A percentile compares a stretch with the other conserved stretches of the same genome.
phyloP scores from a whole-genome alignment of 345 rosid genomes.

The Pistacia vera region DNA sequence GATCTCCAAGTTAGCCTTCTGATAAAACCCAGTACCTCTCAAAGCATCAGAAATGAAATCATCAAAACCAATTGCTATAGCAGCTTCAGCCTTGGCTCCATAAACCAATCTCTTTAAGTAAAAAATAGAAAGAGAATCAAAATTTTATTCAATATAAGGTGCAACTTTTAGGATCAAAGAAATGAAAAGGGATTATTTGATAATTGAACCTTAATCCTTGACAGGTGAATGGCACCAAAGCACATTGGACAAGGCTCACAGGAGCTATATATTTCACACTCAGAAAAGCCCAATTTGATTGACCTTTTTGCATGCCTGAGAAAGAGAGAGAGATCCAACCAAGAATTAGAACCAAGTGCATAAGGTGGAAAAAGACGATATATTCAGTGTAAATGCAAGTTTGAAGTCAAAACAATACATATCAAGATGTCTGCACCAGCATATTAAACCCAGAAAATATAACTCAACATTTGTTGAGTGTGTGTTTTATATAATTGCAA shows the following conservation, averaged over 20 bases:
- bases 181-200: neutral
- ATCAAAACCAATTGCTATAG: slow-evolving; percentile 83
- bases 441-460: no score
- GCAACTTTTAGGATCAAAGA: neutral
- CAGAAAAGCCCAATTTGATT: no score
- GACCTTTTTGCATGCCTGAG: no score
- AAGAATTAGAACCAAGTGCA: no score
- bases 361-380: no score
- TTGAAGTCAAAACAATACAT: no score
- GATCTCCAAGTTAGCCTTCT: slow-evolving; percentile 76
- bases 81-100: slow-evolving; percentile 88
- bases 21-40: slow-evolving; percentile 68
- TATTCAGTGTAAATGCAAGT: no score
- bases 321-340: no score
- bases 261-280: slow-evolving; percentile 69
- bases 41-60: slow-evolving; percentile 78
- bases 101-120: slow-evolving; percentile 67
- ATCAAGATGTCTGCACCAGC: no score
- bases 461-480: neutral
- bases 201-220: slow-evolving; percentile 58
- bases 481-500: neutral
- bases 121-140: neutral
- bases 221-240: slow-evolving; percentile 48
- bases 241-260: slow-evolving; percentile 38
- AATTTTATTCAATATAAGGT: neutral